Conservation (phyloP, 306 rosid genomes). For the Fragaria iinumae region DNA sequence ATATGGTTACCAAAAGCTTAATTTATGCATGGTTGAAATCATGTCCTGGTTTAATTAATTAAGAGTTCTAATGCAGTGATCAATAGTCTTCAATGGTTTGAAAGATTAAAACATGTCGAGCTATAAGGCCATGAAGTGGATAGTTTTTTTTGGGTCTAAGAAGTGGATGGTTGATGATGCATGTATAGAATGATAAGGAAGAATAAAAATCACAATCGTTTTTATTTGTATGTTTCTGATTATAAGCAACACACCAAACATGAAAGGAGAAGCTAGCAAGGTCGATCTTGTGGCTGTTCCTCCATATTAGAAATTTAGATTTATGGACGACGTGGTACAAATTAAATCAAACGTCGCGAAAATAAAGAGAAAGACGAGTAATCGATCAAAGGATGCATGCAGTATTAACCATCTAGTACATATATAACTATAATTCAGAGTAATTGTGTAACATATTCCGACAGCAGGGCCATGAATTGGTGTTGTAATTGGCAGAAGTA, state of each 20-base stretch:
- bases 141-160: no score
- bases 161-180: not conserved
- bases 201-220: not conserved
- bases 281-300: not conserved
- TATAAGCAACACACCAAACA: not conserved
- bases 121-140: not conserved
- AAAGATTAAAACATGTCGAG: not conserved
- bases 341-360: no score
- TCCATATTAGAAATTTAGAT: not conserved
- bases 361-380: not conserved
- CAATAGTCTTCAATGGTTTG: not conserved
- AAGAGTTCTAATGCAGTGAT: not conserved
- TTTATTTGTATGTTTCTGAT: not conserved
- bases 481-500: slow-evolving; percentile 6
- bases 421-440: not conserved
- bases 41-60: not conserved
- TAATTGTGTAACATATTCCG: not conserved
- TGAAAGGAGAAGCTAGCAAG: not conserved
- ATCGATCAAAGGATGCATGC: not conserved
- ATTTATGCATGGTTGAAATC: not conserved
- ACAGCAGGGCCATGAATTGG: not conserved
- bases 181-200: not conserved
- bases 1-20: not conserved
- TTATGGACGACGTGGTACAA: not conserved
- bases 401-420: not conserved